A percentile compares a stretch with the other conserved stretches of the same genome.
phyloP scores from a whole-genome alignment of 768 basidiomycete genomes.

The Trametes coccinea region DNA sequence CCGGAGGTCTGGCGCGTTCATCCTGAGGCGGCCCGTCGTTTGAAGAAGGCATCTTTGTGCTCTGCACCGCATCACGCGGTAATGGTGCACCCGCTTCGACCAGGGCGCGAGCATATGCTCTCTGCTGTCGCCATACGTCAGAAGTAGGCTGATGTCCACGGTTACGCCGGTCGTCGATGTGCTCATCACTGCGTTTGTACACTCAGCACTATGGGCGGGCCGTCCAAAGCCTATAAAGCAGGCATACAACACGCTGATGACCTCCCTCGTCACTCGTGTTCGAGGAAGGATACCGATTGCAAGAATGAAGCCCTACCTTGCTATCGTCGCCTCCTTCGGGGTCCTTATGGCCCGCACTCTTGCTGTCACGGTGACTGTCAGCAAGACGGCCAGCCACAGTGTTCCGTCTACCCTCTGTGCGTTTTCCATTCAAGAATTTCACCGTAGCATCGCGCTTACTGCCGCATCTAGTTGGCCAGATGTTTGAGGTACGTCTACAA shows the following conservation, averaged over 20 bases:
- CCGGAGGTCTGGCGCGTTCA: neutral
- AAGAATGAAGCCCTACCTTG: conserved; percentile 3
- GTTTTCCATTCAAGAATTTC: neutral
- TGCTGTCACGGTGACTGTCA: conserved; percentile 22
- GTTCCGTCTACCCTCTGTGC: conserved; percentile 25
- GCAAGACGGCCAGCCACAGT: conserved; percentile 21
- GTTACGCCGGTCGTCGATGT: conserved; percentile 2
- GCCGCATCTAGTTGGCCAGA: conserved; percentile 46
- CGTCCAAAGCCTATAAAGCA: neutral
- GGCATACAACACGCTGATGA: neutral
- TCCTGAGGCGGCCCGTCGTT: neutral
- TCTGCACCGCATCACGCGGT: conserved; percentile 3
- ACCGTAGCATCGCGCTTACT: neutral
- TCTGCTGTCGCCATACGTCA: conserved; percentile 4
- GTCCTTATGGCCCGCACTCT: conserved; percentile 1
- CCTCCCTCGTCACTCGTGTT: too few relatives aligned
- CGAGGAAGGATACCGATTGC: neutral
- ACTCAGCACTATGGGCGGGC: neutral
- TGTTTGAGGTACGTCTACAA: conserved; percentile 52
- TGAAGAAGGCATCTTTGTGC: neutral
- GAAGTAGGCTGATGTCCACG: neutral
- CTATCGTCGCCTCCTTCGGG: neutral
- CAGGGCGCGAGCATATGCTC: conserved; percentile 11
- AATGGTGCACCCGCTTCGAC: neutral
- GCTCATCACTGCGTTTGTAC: neutral